Base-by-base conservation (phyloP, 2,329 filamentous ascomycete species). In the Xylaria digitata region DNA sequence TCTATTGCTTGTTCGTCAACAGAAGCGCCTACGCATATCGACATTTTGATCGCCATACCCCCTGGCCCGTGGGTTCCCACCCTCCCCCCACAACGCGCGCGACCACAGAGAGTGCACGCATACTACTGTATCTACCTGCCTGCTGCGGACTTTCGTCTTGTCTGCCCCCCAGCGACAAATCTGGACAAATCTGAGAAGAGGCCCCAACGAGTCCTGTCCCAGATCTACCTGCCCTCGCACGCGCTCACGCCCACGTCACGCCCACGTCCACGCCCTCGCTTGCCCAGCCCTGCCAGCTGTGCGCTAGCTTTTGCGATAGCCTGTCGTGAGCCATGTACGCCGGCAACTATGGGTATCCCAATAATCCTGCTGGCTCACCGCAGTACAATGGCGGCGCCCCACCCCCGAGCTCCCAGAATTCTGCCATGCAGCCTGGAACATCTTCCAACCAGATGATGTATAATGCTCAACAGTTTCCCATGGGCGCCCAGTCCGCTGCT, bases 391-490 rank as follows among this genome's bases (percentile, higher is more conserved):
- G 66, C 68, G 61, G 73, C 72, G 81, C 82, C 77, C 82, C 82
- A 78, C 82, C 78, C 66, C 69, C 74, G 70, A 73, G 70, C 72
- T 79, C 80, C 68, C 82, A 83, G 76, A 82, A 79, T 72, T 77
- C 78, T 77, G 82, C 80, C 73, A 77, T 83, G 78, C 83, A 83
- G 76, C 82, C 80, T 69, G 80, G 79, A 70, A 55, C 68, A n/a
- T 62, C 80, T 75, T 76, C 73, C 65, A 75, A 74, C 75, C 75
- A 75, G 71, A 84, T 87, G 81, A 88, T 88, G 85, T 89, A 86
- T 78, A 86, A 86, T 76, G 80, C 82, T 65, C 85, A 87, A 76
- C 86, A 86, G 79, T 88, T 85, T 72, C 80, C 83, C 73, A 87
- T 88, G 84, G 80, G 79, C 61, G 79, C 81, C 63, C 85, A 87